Percentiles rank a stretch among this genome's conserved stretches.
Conservation (phyloP, 2,329 filamentous ascomycete species). For the Pestalotiopsis sp. region DNA sequence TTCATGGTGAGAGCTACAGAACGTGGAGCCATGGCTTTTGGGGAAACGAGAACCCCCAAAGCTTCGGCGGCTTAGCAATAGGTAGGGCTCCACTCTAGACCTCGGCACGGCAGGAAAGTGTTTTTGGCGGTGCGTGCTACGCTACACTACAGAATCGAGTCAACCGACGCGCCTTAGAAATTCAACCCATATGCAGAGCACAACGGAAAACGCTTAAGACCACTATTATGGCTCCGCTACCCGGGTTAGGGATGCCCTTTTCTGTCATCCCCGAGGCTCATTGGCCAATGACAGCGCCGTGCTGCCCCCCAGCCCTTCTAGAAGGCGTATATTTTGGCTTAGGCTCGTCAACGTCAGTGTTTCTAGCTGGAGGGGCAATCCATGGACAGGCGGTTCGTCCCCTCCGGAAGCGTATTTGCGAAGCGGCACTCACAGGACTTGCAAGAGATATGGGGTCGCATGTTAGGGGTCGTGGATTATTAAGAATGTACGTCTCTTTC, state of each 20-base stretch:
- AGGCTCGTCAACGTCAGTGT: not conserved
- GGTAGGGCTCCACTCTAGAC: not conserved
- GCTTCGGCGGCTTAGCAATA: not conserved
- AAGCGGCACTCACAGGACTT: not conserved
- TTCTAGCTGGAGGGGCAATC: not conserved
- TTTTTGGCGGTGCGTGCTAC: not conserved
- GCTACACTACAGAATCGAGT: not conserved
- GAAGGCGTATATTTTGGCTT: not conserved
- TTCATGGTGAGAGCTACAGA: not conserved
- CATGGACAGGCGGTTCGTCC: not conserved
- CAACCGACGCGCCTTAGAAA: not conserved
- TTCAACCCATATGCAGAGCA: not conserved
- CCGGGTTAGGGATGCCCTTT: conserved; percentile 1
- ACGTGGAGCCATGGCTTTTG: not conserved
- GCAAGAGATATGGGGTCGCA: not conserved
- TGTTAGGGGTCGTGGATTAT: not conserved
- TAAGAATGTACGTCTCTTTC: not conserved
- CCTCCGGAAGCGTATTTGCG: not conserved
- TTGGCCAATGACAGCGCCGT: conserved; percentile 9
- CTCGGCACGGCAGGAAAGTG: not conserved
- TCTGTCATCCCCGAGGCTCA: conserved; percentile 1
- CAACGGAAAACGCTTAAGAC: not conserved
- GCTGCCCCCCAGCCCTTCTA: not conserved
- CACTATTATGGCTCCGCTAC: not conserved
- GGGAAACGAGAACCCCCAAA: no score